Evolutionary conservation across 257 asterid species (phyloP).

Genomic region (Plantago ovata): DNA sequence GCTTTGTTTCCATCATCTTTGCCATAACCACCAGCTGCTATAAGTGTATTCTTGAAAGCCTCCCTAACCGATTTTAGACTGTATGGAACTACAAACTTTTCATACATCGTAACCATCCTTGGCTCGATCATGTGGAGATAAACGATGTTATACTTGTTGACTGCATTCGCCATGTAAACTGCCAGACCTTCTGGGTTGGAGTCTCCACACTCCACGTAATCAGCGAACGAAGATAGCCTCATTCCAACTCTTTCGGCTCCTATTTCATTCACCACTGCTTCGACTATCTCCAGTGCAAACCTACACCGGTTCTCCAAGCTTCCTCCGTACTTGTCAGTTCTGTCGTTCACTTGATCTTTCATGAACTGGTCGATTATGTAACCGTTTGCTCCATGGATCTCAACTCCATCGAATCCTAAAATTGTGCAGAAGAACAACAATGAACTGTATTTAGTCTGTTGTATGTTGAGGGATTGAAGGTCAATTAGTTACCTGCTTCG

Average conservation of each 20-base stretch:
- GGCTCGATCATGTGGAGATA: conserved; percentile 51
- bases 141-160: conserved; percentile 25
- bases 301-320: conserved; percentile 36
- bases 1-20: conserved; percentile 45
- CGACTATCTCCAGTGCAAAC: conserved; percentile 30
- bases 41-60: conserved; percentile 53
- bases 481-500: conserved; percentile 8
- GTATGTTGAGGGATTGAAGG: no score
- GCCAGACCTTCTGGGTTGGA: conserved; percentile 29
- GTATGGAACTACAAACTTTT: neutral
- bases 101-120: conserved; percentile 14
- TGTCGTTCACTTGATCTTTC: conserved; percentile 39
- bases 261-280: conserved; percentile 32
- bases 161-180: conserved; percentile 36
- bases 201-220: conserved; percentile 28
- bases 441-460: no score
- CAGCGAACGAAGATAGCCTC: conserved; percentile 30
- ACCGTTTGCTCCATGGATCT: conserved; percentile 46
- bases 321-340: conserved; percentile 44
- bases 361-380: conserved; percentile 41
- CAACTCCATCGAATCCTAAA: conserved; percentile 46
- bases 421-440: neutral
- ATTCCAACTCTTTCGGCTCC: conserved; percentile 39
- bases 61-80: conserved; percentile 32
- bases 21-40: conserved; percentile 54